Evolutionary conservation across 768 basidiomycete genomes (phyloP), one percentile per base, ranked within the genome.

Genomic region (Aureoboletus auriporus): DNA sequence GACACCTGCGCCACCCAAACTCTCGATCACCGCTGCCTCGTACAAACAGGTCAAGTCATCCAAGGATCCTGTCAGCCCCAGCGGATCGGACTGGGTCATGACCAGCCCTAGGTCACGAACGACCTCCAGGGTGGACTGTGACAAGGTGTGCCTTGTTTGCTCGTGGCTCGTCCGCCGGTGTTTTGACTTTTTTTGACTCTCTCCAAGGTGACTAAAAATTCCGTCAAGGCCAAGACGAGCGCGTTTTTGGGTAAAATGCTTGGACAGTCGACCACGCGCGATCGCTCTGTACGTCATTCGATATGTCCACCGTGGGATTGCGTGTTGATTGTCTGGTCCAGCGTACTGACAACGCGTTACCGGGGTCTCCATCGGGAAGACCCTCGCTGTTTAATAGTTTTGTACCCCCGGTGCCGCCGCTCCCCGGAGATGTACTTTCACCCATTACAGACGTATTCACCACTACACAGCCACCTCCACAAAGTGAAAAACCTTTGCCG

Each of bases 161-260:
- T 37, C 56, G 8, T 23, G 6, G 27, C 11, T 16, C 13, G 31
- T 6, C 29, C 14, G 35, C n/a, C 37, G 28, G 27, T 11, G 31
- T 16, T 30, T 3, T 37, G 58, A 44, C 40, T 9, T 8, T 17
- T 42, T 11, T 29, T 23, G 30, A 27, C 5, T 5, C 23, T 20
- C 14, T 34, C 2, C 11, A 8, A 66, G 65, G 13, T 69, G 27
- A 59, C 71, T 10, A 89, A 78, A 63, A 76, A 79, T 10, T 82
- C 87, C 6, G 83, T 91, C 49, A 71, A 86, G 53, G 77, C 81
- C 33, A 91, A 88, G 64, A 88, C 87, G n/a, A 86, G 78, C 58
- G 86, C 86, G 39, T 83, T 92, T 62, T 72, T 86, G 54, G 87
- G 86, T 3, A 89, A 83, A 67, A 84, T 92, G 82, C 68, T 84